Conservation (phyloP, 129 eudicot species). For the Heracleum sosnowskyi region DNA sequence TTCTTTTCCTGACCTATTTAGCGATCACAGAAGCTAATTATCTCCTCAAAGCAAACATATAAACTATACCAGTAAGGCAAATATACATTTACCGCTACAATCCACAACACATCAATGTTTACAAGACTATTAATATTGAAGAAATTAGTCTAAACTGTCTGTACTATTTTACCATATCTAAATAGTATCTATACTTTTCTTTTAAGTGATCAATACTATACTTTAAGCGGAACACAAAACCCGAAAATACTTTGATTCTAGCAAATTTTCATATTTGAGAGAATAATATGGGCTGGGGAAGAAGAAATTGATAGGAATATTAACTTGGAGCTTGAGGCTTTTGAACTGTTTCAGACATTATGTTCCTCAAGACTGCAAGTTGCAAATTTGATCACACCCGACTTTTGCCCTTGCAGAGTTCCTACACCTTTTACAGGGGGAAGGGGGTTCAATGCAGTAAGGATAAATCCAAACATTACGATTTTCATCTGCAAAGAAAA, state of each 20-base stretch:
- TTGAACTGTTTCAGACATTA: conserved; percentile 41
- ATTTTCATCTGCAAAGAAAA: not conserved
- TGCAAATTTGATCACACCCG: conserved; percentile 28
- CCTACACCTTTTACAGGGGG: conserved; percentile 33
- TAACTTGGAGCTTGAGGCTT: conserved; percentile 58
- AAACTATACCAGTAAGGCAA: not conserved
- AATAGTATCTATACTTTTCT: not conserved
- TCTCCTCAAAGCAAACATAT: not conserved
- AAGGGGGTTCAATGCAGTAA: not conserved
- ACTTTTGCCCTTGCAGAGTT: conserved; percentile 28
- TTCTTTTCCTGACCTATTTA: conserved; percentile 50
- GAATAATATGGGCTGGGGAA: not conserved
- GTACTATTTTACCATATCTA: not conserved
- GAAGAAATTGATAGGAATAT: not conserved
- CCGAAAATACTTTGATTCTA: not conserved
- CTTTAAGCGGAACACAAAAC: not conserved
- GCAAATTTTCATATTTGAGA: not conserved
- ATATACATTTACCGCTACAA: not conserved
- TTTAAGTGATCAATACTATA: not conserved
- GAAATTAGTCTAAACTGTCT: not conserved
- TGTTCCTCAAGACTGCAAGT: conserved; percentile 48
- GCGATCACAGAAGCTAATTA: conserved; percentile 6
- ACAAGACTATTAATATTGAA: not conserved
- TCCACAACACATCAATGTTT: not conserved
- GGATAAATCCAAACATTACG: not conserved